A percentile compares a stretch with the other conserved stretches of the same genome.
These are phyloP conservation scores for Aquilaria agallochum DNA, from an alignment of 441 rosid species.

Conservation along the genomic window DNA sequence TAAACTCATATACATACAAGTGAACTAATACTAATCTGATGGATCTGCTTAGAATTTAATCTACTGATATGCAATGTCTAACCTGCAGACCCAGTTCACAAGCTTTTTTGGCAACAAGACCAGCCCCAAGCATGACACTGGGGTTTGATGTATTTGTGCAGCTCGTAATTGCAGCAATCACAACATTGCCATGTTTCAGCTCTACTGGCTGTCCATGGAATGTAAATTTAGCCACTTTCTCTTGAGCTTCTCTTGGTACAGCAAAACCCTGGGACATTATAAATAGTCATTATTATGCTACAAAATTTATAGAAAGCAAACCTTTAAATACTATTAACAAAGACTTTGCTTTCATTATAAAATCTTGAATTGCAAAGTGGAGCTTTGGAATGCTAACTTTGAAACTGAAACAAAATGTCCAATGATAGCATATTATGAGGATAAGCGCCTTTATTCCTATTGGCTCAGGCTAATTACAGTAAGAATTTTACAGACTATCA, in stretches of 20 bases:
- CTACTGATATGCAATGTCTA: conserved; percentile 9
- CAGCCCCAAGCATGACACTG: conserved; percentile 99
- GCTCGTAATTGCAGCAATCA: conserved; percentile 98
- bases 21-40: background rate
- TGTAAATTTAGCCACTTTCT: conserved; percentile 74
- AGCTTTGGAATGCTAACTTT: too few species aligned
- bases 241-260: conserved; percentile 82
- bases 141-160: conserved; percentile 99
- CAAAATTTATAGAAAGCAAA: conserved; percentile 2
- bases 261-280: conserved; percentile 72
- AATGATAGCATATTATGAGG: too few species aligned
- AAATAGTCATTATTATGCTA: conserved; percentile 3
- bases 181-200: conserved; percentile 96
- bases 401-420: too few species aligned
- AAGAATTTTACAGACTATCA: too few species aligned
- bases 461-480: too few species aligned
- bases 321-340: too few species aligned
- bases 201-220: conserved; percentile 89
- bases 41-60: background rate
- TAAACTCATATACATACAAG: background rate
- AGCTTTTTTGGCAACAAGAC: conserved; percentile 98
- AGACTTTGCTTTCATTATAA: too few species aligned
- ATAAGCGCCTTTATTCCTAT: too few species aligned
- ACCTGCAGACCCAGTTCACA: conserved; percentile 95
- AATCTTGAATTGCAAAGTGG: too few species aligned